These are phyloP conservation scores for Magnaporthiopsis poae DNA, from an alignment of 2,329 filamentous ascomycete genomes.

Conservation along the genomic window DNA sequence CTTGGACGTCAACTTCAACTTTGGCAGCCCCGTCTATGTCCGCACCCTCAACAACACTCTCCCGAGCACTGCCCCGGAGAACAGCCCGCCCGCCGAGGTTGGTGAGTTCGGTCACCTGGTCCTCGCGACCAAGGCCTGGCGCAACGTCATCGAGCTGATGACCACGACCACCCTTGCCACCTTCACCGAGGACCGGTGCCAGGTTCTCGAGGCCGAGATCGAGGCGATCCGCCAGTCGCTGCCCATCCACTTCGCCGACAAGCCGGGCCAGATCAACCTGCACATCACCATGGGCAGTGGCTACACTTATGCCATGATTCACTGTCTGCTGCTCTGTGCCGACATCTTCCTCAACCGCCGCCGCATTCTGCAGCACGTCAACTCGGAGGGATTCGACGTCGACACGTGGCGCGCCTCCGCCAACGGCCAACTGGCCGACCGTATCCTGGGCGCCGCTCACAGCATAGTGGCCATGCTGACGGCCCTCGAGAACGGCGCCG, in stretches of 20 bases:
- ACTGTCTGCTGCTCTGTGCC: slow-evolving; percentile 51
- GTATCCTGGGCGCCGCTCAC: slow-evolving; percentile 49
- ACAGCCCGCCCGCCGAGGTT: slow-evolving; percentile 37
- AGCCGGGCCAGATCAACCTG: slow-evolving; percentile 50
- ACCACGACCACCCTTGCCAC: slow-evolving; percentile 41
- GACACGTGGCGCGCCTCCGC: slow-evolving; percentile 41
- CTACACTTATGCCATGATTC: slow-evolving; percentile 53
- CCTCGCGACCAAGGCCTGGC: slow-evolving; percentile 50
- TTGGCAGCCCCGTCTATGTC: slow-evolving; percentile 49
- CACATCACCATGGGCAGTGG: slow-evolving; percentile 57
- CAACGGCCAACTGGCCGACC: slow-evolving; percentile 42
- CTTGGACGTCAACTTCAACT: slow-evolving; percentile 53
- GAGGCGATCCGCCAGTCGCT: slow-evolving; percentile 44
- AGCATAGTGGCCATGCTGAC: slow-evolving; percentile 46
- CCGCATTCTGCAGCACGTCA: slow-evolving; percentile 48
- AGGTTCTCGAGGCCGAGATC: slow-evolving; percentile 42
- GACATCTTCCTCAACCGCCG: slow-evolving; percentile 53
- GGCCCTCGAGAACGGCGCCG: slow-evolving; percentile 44
- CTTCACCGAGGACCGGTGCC: slow-evolving; percentile 45
- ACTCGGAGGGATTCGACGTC: slow-evolving; percentile 39
- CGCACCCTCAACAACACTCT: slow-evolving; percentile 40
- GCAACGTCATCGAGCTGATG: slow-evolving; percentile 52
- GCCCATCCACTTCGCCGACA: slow-evolving; percentile 51
- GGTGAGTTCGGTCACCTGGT: slow-evolving; percentile 55
- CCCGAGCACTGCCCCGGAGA: slow-evolving; percentile 26